Percentiles rank a stretch among this genome's conserved stretches.
Evolutionary conservation across 805 yeast species (phyloP).

Genomic region (Monosporozyma aquatica): DNA sequence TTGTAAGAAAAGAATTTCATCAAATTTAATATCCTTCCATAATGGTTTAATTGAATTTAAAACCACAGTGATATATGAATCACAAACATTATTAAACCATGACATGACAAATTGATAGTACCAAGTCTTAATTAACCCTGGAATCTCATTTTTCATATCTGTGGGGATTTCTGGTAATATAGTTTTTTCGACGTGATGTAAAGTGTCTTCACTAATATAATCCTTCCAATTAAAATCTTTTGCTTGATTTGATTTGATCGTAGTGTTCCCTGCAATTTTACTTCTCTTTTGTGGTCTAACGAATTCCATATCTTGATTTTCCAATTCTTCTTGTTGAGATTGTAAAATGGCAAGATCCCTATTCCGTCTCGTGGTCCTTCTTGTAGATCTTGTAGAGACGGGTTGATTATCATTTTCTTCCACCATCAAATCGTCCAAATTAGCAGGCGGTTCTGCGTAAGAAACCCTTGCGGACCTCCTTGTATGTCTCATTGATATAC

Average conservation of each 20-base stretch:
- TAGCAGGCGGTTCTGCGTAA: slow-evolving; percentile 1
- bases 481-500: slow-evolving; percentile 5
- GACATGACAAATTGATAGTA: slow-evolving; percentile 27
- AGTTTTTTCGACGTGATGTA: slow-evolving; percentile 16
- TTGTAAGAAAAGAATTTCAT: slow-evolving; percentile 22
- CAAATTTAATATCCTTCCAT: slow-evolving; percentile 26
- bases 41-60: slow-evolving; percentile 13
- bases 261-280: too few relatives aligned
- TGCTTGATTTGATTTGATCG: background rate
- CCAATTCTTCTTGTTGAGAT: background rate
- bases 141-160: slow-evolving; percentile 2
- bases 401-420: background rate
- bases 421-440: background rate
- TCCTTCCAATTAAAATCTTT: slow-evolving; percentile 16
- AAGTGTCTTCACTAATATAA: slow-evolving; percentile 18
- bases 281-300: slow-evolving; percentile 1
- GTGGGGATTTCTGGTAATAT: slow-evolving; percentile 3
- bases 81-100: slow-evolving; percentile 29
- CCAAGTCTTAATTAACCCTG: slow-evolving; percentile 19
- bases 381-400: background rate
- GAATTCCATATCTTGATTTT: background rate
- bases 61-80: slow-evolving; percentile 16
- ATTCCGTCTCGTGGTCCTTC: background rate
- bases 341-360: background rate
- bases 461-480: slow-evolving; percentile 7